Base-by-base conservation (phyloP, 345 rosid genomes). In the Raphanus sativus region DNA sequence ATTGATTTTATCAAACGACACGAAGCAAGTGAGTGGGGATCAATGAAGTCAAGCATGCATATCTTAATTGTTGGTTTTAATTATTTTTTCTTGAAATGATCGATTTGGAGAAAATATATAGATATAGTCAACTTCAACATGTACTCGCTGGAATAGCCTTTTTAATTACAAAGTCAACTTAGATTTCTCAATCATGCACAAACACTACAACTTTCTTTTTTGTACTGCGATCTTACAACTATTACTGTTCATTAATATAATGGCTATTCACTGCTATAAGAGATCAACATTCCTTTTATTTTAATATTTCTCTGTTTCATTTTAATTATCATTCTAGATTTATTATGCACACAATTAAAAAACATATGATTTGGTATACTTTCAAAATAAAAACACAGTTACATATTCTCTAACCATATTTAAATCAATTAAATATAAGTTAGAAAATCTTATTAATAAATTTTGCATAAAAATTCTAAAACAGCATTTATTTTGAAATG, bases 1-100 rank as follows among this genome's bases (percentile, higher is more conserved):
- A n/a, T n/a, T n/a, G n/a, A n/a, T n/a, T n/a, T n/a, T n/a, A 21
- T 63, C n/a, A 74, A 70, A 70, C 4, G 67, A 24, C 67, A 77
- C 68, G 36, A 77, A 71, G 71, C 71, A 62, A 70, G 36, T 55
- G 54, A 77, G 81, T 77, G 76, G 71, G 71, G 76, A 29, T 71
- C 77, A 72, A 71, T 77, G 73, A 71, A 77, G 77, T 71, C 77
- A 72, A 71, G 76, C 81, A 77, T 77, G 81, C 77, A 77, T 50
- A 50, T 50, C 55, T 50, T 50, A 50, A 50, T 50, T n/a, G 55
- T 15, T 71, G 45, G 16, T 9, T 64, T 45, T 25, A 26, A 10
- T 12, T 71, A 55, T 64, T 42, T 56, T 28, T 60, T 56, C 12
- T 72, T 61, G 65, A 66, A 72, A 16, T 61, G 7, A 61, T 78